phyloP scores from a whole-genome alignment of 257 asterid genomes.

The Paulownia fortunei region DNA sequence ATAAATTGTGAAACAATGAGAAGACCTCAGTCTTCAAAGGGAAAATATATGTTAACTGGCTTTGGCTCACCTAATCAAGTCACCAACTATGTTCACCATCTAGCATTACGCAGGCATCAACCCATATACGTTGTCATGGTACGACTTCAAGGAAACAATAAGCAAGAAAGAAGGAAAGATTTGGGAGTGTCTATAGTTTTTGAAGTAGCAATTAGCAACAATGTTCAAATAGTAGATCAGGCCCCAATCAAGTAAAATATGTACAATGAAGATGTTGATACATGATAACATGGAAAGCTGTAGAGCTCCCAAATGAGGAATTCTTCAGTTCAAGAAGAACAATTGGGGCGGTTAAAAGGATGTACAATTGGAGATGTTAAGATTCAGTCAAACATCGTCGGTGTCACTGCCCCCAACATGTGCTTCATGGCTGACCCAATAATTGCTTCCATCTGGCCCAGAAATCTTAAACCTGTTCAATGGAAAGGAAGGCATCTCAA shows the following conservation, averaged over 20 bases:
- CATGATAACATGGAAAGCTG: constrained; percentile 23
- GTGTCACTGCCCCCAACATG: constrained; percentile 59
- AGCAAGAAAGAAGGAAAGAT: not conserved
- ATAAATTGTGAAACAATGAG: too few species aligned
- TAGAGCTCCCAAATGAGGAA: constrained; percentile 24
- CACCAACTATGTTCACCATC: too few species aligned
- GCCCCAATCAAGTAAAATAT: constrained; percentile 7
- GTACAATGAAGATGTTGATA: constrained; percentile 17
- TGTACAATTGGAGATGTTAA: constrained; percentile 48
- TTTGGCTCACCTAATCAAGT: too few species aligned
- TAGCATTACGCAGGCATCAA: too few species aligned
- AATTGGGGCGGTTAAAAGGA: constrained; percentile 31
- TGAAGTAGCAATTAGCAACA: not conserved
- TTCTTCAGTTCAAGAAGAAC: constrained; percentile 34
- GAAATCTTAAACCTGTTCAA: constrained; percentile 64
- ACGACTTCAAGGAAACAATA: not conserved
- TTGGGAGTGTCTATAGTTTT: not conserved
- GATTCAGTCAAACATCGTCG: constrained; percentile 54
- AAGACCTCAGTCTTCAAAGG: too few species aligned
- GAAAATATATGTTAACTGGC: too few species aligned
- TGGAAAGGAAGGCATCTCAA: constrained; percentile 6
- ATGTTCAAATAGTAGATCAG: not conserved
- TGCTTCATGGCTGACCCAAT: constrained; percentile 60
- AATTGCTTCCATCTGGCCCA: constrained; percentile 68
- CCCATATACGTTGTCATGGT: too few species aligned